Evolutionary conservation across 371 early-diverging fungal genomes (phyloP).

Genomic region (Mucor racemosus): DNA sequence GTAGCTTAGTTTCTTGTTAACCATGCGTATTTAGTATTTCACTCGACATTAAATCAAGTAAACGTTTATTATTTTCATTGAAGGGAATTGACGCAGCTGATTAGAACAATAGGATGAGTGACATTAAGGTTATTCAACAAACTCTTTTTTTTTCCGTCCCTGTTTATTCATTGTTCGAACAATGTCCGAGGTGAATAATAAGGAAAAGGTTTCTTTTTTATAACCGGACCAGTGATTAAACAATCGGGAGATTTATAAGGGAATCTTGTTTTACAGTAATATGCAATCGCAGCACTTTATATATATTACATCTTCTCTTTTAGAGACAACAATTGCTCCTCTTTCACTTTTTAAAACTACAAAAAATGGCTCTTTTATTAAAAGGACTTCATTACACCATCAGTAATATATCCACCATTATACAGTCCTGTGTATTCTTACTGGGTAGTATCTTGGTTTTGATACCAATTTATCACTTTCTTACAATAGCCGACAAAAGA

Average conservation of each 20-base stretch:
- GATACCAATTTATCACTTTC: constrained; percentile 12
- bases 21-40: too few species aligned
- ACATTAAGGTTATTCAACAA: too few species aligned
- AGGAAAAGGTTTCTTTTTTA: background rate
- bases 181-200: constrained; percentile 2
- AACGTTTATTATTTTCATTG: background rate
- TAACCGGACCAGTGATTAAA: constrained; percentile 1
- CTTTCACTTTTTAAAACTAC: background rate
- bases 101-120: too few species aligned
- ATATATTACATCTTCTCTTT: background rate
- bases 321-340: background rate
- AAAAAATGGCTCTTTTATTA: background rate
- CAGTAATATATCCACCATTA: constrained; percentile 11
- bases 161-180: background rate
- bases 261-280: background rate
- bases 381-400: background rate
- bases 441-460: constrained; percentile 6
- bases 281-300: background rate
- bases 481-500: background rate
- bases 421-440: constrained; percentile 6
- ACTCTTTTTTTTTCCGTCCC: background rate
- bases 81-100: background rate
- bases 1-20: too few species aligned
- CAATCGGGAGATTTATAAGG: background rate
- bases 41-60: too few species aligned